These are phyloP conservation scores for Boletus coccyginus DNA, from an alignment of 768 basidiomycete species.

Conservation along the genomic window DNA sequence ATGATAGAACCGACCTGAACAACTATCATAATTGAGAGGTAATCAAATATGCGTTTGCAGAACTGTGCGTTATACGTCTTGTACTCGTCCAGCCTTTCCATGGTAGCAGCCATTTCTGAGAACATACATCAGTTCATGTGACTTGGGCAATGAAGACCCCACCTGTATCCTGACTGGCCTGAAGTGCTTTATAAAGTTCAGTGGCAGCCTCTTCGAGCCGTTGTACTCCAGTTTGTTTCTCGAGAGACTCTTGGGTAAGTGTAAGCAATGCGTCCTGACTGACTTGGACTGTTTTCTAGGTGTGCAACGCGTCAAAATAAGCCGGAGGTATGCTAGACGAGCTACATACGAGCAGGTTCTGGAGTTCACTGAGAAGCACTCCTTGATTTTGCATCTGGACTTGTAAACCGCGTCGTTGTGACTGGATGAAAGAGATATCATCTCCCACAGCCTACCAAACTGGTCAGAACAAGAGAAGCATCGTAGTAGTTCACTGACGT, in stretches of 20 bases:
- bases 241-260: conserved; percentile 87
- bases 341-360: conserved; percentile 73
- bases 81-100: conserved; percentile 91
- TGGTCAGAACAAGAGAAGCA: conserved; percentile 9
- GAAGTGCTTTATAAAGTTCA: conserved; percentile 92
- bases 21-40: conserved; percentile 86
- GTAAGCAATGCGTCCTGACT: conserved; percentile 68
- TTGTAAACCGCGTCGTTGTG: conserved; percentile 93
- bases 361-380: conserved; percentile 77
- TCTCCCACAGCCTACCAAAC: conserved; percentile 79
- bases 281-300: conserved; percentile 93
- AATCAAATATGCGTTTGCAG: conserved; percentile 88
- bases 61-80: conserved; percentile 87
- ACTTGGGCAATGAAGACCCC: not conserved
- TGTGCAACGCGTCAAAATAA: not conserved
- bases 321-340: not conserved
- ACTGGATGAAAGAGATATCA: conserved; percentile 94
- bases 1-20: conserved; percentile 62
- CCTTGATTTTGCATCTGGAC: conserved; percentile 97
- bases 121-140: conserved; percentile 4
- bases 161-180: conserved; percentile 89
- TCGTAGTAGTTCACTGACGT: conserved; percentile 52
- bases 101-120: conserved; percentile 93
- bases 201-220: conserved; percentile 79
- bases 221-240: conserved; percentile 72